Evolutionary conservation across 1,284 basidiomycete genomes (phyloP).

Genomic region (Sanguinoderma infundibulare): DNA sequence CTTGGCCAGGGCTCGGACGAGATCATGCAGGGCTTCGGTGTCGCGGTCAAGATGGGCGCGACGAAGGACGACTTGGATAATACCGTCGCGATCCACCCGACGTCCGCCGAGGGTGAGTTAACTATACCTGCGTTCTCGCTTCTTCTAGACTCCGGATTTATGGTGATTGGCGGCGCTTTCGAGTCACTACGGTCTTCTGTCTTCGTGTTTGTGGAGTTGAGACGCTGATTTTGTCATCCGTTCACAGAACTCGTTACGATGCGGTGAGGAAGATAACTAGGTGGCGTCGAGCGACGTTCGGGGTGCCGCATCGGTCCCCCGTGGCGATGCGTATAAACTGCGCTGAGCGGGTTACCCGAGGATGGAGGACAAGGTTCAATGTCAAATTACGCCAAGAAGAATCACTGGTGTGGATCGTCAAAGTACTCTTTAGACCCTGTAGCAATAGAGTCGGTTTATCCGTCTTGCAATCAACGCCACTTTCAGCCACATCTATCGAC

Average conservation of each 20-base stretch:
- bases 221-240: background rate
- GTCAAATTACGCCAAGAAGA: no score
- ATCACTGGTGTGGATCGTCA: no score
- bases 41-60: constrained; percentile 97
- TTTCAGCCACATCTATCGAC: no score
- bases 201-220: background rate
- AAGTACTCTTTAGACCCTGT: no score
- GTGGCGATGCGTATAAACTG: no score
- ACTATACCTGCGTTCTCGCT: constrained; percentile 11
- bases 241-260: constrained; percentile 45
- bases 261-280: constrained; percentile 29
- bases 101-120: constrained; percentile 70
- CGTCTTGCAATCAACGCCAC: no score
- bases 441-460: no score
- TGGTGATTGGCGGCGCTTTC: background rate
- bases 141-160: background rate
- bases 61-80: constrained; percentile 85
- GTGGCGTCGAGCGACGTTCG: background rate
- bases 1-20: constrained; percentile 92
- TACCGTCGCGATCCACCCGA: constrained; percentile 92
- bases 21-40: constrained; percentile 91
- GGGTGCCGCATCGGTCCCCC: background rate
- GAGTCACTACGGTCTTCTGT: background rate
- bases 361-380: no score
- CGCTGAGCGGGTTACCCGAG: no score